Percentiles rank a stretch among this genome's conserved stretches.
These are phyloP conservation scores for Zoysia japonica DNA, from an alignment of 176 grass and related monocot species.

Conservation along the genomic window DNA sequence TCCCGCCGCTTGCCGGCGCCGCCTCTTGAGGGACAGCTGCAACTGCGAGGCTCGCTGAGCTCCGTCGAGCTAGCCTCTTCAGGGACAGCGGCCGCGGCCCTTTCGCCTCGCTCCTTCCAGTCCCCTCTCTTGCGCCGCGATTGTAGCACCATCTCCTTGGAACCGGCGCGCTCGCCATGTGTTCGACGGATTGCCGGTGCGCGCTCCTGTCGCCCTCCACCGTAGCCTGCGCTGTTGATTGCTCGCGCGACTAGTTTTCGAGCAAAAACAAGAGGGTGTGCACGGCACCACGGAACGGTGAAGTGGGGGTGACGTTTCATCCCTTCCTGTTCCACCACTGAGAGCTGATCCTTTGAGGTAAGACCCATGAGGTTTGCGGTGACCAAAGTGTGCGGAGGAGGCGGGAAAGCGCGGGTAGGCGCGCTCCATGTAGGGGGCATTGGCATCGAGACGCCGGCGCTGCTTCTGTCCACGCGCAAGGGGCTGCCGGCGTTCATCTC, in stretches of 20 bases:
- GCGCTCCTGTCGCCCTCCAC: no score
- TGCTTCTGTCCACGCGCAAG: conserved; percentile 72
- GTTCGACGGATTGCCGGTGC: conserved; percentile 26
- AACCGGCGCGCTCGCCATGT: background rate
- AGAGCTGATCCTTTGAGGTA: background rate
- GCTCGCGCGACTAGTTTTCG: background rate
- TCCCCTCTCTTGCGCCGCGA: background rate
- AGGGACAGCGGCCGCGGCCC: background rate
- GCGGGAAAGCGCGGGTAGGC: conserved; percentile 36
- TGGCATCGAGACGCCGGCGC: conserved; percentile 67
- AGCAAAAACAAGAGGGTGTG: background rate
- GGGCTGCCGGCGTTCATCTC: conserved; percentile 77
- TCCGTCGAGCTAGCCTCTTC: background rate
- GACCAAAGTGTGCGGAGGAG: conserved; percentile 39
- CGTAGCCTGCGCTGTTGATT: background rate
- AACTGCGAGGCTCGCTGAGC: background rate
- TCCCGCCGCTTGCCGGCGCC: no score
- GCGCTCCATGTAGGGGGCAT: conserved; percentile 39
- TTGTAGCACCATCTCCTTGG: background rate
- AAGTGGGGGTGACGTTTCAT: background rate
- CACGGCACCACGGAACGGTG: background rate
- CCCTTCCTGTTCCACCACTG: background rate
- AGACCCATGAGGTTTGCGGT: conserved; percentile 41
- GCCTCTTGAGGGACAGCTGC: background rate
- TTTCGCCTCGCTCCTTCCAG: background rate